A percentile compares a stretch with the other conserved stretches of the same genome.
These are phyloP conservation scores for Saturnispora hagleri DNA, from an alignment of 805 yeast genomes.

Conservation along the genomic window DNA sequence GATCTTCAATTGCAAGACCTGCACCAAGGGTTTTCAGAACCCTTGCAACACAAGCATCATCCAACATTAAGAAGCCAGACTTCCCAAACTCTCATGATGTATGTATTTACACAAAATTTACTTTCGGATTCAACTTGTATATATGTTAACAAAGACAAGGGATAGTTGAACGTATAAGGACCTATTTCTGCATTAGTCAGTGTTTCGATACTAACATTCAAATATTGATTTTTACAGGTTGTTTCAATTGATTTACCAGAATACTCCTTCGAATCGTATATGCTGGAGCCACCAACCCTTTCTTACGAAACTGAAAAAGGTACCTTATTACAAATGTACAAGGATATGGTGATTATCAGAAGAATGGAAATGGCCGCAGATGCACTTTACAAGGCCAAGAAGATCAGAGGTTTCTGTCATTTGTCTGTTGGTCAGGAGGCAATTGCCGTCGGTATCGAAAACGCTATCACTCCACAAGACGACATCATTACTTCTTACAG, in stretches of 20 bases:
- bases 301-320: constrained; percentile 73
- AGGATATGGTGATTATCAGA: constrained; percentile 88
- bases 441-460: constrained; percentile 95
- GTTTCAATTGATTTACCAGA: constrained; percentile 59
- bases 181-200: not conserved
- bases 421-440: constrained; percentile 98
- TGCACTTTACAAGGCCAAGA: constrained; percentile 95
- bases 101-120: not conserved
- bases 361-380: constrained; percentile 99
- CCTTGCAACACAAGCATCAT: constrained; percentile 24
- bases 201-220: constrained; percentile 10
- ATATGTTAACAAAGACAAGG: not conserved
- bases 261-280: constrained; percentile 76
- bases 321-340: constrained; percentile 82
- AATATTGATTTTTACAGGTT: constrained; percentile 4
- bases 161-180: too few relatives aligned
- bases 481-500: constrained; percentile 93
- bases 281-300: constrained; percentile 63
- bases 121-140: not conserved
- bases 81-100: constrained; percentile 6
- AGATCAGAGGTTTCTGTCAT: constrained; percentile 98
- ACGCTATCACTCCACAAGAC: constrained; percentile 79
- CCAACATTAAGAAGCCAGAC: constrained; percentile 8
- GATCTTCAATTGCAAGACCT: constrained; percentile 6
- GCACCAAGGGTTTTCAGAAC: constrained; percentile 8